A percentile compares a stretch with the other conserved stretches of the same genome.
Conservation (phyloP, 441 rosid species). For the Dalechampia spathulata region DNA sequence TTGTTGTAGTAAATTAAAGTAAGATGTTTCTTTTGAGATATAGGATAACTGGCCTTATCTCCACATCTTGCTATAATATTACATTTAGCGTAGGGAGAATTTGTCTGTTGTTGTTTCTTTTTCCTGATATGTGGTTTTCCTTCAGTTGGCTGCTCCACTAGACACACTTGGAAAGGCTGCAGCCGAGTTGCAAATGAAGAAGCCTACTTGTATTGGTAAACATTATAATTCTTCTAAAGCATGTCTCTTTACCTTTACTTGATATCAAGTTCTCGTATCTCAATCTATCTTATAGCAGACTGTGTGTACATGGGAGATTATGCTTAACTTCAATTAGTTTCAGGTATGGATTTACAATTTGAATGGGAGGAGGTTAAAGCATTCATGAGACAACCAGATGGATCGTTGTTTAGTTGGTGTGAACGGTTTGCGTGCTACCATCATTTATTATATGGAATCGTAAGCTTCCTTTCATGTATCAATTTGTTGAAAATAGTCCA, state of each 20-base stretch:
- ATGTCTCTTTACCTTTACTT: neutral
- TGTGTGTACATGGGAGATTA: neutral
- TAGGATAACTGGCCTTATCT: neutral
- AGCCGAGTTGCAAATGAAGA: slow-evolving; percentile 65
- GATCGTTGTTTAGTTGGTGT: slow-evolving; percentile 82
- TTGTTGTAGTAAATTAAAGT: neutral
- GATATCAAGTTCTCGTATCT: too few species aligned
- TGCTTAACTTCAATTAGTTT: slow-evolving; percentile 10
- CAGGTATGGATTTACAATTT: slow-evolving; percentile 88
- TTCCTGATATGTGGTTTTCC: slow-evolving; percentile 12
- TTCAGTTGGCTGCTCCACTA: slow-evolving; percentile 69
- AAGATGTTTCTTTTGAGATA: neutral
- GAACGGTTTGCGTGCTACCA: slow-evolving; percentile 77
- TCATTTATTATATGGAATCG: slow-evolving; percentile 59
- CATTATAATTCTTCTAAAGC: slow-evolving; percentile 3
- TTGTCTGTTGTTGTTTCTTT: neutral
- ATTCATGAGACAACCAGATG: slow-evolving; percentile 76
- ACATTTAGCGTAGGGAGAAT: neutral
- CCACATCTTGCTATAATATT: neutral
- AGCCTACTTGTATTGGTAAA: slow-evolving; percentile 75
- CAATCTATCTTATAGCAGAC: neutral
- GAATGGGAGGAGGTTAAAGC: slow-evolving; percentile 75
- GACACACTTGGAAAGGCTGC: slow-evolving; percentile 68
- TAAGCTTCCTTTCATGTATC: slow-evolving; percentile 27
- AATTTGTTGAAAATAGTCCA: neutral